Evolutionary conservation across 257 asterid genomes (phyloP).

Genomic region (Ilex aquifolium): DNA sequence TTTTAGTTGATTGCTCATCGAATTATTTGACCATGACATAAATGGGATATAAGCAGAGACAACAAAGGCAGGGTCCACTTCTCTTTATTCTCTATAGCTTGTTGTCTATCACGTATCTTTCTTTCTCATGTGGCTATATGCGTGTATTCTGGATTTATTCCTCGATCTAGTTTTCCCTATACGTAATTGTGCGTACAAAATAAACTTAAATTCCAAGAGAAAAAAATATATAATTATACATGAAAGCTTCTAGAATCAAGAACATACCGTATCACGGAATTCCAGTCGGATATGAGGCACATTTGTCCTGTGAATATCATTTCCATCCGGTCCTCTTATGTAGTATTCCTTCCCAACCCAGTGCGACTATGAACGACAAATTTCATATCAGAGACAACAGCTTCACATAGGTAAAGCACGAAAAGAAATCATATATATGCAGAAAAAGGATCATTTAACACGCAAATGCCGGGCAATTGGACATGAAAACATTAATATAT

Average conservation of each 20-base stretch:
- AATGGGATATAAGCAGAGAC: too few relatives aligned
- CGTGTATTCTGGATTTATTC: neutral
- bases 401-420: neutral
- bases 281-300: conserved; percentile 95
- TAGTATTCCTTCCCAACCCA: conserved; percentile 89
- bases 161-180: neutral
- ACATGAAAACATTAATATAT: too few relatives aligned
- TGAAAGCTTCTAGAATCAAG: neutral
- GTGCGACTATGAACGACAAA: conserved; percentile 52
- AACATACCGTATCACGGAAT: conserved; percentile 79
- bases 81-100: too few relatives aligned
- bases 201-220: neutral
- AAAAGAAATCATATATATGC: neutral
- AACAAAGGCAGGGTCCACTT: too few relatives aligned
- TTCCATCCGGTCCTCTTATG: conserved; percentile 89
- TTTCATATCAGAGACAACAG: neutral
- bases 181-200: neutral
- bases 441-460: too few relatives aligned
- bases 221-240: neutral
- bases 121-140: neutral
- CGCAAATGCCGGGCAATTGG: neutral
- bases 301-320: conserved; percentile 88
- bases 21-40: too few relatives aligned
- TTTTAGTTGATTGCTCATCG: too few relatives aligned
- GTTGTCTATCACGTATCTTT: too few relatives aligned